Percentiles rank a stretch among this genome's conserved stretches.
phyloP scores from a whole-genome alignment of 192 early-diverging fungal species.

The Coemansia asiatica region DNA sequence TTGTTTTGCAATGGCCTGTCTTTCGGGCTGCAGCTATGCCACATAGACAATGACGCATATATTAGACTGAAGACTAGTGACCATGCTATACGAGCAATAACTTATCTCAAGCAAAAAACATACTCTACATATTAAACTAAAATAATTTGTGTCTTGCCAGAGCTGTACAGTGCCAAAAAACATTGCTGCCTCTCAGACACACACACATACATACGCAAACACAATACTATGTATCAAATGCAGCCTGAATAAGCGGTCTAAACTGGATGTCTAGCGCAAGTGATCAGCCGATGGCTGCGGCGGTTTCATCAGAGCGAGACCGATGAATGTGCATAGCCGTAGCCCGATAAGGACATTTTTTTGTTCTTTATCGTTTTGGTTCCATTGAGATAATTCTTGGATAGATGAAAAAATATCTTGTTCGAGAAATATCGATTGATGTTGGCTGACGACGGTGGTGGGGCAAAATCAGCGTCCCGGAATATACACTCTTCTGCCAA shows the following conservation, averaged over 20 bases:
- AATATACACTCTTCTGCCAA: no score
- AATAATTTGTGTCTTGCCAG: neutral
- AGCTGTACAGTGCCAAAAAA: neutral
- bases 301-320: neutral
- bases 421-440: neutral
- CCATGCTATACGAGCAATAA: neutral
- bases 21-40: neutral
- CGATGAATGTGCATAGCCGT: neutral
- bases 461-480: neutral
- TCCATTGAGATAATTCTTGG: no score
- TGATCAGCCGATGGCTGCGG: neutral
- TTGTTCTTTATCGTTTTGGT: no score
- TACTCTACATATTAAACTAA: neutral
- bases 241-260: neutral
- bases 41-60: neutral
- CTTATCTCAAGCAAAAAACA: neutral
- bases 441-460: neutral
- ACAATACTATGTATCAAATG: neutral
- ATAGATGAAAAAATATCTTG: neutral
- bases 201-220: neutral
- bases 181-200: neutral
- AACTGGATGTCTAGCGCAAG: neutral
- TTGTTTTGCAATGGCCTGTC: neutral
- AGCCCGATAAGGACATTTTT: neutral
- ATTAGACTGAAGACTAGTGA: neutral